Evolutionary conservation across 2,329 filamentous ascomycete genomes (phyloP).

Genomic region (Celoporthe dispersa): DNA sequence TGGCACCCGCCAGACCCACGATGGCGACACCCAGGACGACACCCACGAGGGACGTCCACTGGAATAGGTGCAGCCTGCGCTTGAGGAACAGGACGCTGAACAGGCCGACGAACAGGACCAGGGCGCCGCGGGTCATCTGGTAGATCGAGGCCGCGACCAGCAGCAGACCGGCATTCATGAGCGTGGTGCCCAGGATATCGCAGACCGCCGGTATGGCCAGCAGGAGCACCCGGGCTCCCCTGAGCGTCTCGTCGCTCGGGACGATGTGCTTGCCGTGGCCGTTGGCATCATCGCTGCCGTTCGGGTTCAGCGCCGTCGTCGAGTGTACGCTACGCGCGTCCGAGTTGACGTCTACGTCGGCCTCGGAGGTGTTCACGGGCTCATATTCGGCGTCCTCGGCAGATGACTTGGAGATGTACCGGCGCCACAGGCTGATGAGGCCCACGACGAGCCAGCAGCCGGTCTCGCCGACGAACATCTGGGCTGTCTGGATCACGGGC

Average conservation of each 20-base stretch:
- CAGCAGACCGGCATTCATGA: constrained; percentile 95
- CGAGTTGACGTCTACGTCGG: constrained; percentile 49
- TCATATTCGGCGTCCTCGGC: constrained; percentile 64
- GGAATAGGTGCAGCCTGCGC: constrained; percentile 79
- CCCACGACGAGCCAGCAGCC: constrained; percentile 93
- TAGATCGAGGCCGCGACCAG: constrained; percentile 97
- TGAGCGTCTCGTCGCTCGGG: constrained; percentile 59
- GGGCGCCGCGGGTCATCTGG: constrained; percentile 95
- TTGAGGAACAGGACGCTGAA: constrained; percentile 93
- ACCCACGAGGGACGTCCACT: constrained; percentile 87
- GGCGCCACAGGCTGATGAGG: constrained; percentile 67
- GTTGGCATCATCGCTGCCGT: constrained; percentile 49
- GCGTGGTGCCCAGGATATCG: constrained; percentile 91
- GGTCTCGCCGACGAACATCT: constrained; percentile 98
- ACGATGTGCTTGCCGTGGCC: constrained; percentile 41
- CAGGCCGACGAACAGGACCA: constrained; percentile 93
- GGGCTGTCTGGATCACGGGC: constrained; percentile 91
- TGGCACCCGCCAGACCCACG: constrained; percentile 85
- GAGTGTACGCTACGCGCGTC: constrained; percentile 50
- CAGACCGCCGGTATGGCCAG: constrained; percentile 87
- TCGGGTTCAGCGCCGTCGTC: constrained; percentile 46
- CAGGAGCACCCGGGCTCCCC: constrained; percentile 72
- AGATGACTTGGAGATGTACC: constrained; percentile 50
- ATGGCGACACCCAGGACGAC: constrained; percentile 88
- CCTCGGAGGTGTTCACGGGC: constrained; percentile 59